Percentiles rank a stretch among this genome's conserved stretches.
phyloP scores from a whole-genome alignment of 805 yeast genomes.

The Scheffersomyces spartinae region DNA sequence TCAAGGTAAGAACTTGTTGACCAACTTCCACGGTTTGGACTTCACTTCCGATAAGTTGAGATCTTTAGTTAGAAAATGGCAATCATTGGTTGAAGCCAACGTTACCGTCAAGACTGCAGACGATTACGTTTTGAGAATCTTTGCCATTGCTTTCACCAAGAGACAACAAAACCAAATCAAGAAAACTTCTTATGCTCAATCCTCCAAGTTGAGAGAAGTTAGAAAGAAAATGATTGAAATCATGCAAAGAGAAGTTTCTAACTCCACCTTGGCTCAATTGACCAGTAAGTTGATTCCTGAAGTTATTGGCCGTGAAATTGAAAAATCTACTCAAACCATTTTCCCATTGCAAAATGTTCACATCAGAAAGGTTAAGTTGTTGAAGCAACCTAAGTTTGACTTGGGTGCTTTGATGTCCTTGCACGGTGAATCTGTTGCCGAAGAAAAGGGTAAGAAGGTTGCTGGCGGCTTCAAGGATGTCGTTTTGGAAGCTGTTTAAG shows the following conservation, averaged over 20 bases:
- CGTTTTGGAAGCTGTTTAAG: constrained; percentile 90
- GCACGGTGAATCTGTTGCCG: constrained; percentile 88
- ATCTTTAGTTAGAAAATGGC: constrained; percentile 98
- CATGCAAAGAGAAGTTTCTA: constrained; percentile 92
- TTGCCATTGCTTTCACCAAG: constrained; percentile 98
- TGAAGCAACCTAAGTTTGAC: constrained; percentile 98
- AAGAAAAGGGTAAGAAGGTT: constrained; percentile 97
- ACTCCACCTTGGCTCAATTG: constrained; percentile 92
- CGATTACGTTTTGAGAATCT: constrained; percentile 92
- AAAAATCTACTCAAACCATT: constrained; percentile 88
- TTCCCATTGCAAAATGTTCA: constrained; percentile 98
- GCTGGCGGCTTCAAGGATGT: constrained; percentile 95
- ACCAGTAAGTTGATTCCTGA: constrained; percentile 97
- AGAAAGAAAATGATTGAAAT: constrained; percentile 95
- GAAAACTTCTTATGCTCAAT: constrained; percentile 96
- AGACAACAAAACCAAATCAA: constrained; percentile 94
- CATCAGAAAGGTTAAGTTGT: constrained; percentile 97
- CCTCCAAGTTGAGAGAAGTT: constrained; percentile 93
- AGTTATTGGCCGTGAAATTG: constrained; percentile 97
- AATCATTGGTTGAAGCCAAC: constrained; percentile 94
- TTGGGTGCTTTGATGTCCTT: constrained; percentile 91
- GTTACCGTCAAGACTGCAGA: constrained; percentile 97
- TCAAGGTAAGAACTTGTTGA: constrained; percentile 95
- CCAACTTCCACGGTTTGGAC: constrained; percentile 99
- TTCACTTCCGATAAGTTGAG: constrained; percentile 96